Base-by-base conservation (phyloP, 805 yeast genomes). In the Starmerella vaccinii region DNA sequence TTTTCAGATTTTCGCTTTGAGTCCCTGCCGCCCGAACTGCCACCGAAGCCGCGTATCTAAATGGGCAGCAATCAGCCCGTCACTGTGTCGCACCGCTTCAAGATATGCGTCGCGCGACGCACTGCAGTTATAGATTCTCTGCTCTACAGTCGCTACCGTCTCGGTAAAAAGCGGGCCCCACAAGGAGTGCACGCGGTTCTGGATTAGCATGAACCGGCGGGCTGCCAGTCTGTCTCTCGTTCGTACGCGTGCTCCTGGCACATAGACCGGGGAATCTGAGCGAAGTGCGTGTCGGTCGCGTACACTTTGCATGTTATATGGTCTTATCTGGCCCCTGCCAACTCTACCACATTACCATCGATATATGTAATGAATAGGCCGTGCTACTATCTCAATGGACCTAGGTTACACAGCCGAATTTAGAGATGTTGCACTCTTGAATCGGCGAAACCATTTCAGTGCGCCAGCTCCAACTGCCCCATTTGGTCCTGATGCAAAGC, bases 1-100 rank as follows among this genome's bases (percentile, higher is more conserved):
- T n/a, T n/a, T n/a, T n/a, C n/a, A n/a, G 32, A 41, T 41, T 27
- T 27, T 26, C 13, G 45, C 33, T 10, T 41, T 41, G 21, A 41
- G 45, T 23, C 45, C 45, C 33, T 27, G 33, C 13, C 45, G 32
- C n/a, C 45, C 45, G 8, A 41, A 18, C 23, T 41, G 45, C 45
- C 45, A 41, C 2, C 34, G 32, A 23, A 41, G 18, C n/a, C 45
- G 33, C 34, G 24, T 26, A 34, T 41, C 45, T 23, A 41, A 23
- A 4, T 41, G 34, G 24, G n/a, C 23, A 10, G 24, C 8, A 12
- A 41, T 27, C 2, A 41, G 33, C 2, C n/a, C 24, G 23, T 27
- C 34, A n/a, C 45, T 41, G 23, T 18, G 33, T 16, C 10, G 10
- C 18, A 41, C 34, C 10, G 45, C 21, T 3, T 16, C 34, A 3